Base-by-base conservation (phyloP, 2,329 filamentous ascomycete genomes). In the Chaetothyriales sp. region DNA sequence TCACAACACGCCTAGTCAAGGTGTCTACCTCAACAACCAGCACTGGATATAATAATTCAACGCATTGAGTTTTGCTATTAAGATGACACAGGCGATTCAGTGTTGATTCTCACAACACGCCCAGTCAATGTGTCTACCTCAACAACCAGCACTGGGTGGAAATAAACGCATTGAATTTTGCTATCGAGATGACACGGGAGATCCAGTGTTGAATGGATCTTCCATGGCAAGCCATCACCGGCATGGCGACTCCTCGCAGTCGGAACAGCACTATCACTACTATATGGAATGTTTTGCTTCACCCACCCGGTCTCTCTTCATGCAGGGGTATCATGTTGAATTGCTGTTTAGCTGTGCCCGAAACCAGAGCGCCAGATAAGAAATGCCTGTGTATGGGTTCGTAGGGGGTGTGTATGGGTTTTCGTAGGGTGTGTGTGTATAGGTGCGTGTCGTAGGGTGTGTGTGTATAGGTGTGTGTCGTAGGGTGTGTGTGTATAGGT, bases 241-340 rank as follows among this genome's bases (percentile, higher is more conserved):
- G 10, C 33, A 15, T 40, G 33, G 15, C 33, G 33, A 40, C 33
- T 13, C 15, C 29, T 40, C 33, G 13, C 33, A 40, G 33, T 40
- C 33, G 33, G 33, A 15, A 40, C 33, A 40, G 15, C 5, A 15
- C 33, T 40, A 13, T 15, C 33, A 40, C 5, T 15, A 15, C 33
- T 40, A 13, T 15, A 40, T 13, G 33, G 10, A 40, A 40, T 40
- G 33, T 15, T 40, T 40, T 40, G 9, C 33, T 40, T 40, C 29
- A 9, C 29, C 8, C 15, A 40, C 15, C 44, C n/a, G n/a, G n/a
- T n/a, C 2, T 46, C 44, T 20, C 44, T 46, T 46, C 44, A 46
- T 46, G 44, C 22, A 46, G 40, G 51, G 51, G 51, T 53, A 53
- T 53, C 51, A 53, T 53, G 51, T 53, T 53, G 51, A 53, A 53